Evolutionary conservation across 2,329 filamentous ascomycete species (phyloP).

Genomic region (Atkinsonella texensis): DNA sequence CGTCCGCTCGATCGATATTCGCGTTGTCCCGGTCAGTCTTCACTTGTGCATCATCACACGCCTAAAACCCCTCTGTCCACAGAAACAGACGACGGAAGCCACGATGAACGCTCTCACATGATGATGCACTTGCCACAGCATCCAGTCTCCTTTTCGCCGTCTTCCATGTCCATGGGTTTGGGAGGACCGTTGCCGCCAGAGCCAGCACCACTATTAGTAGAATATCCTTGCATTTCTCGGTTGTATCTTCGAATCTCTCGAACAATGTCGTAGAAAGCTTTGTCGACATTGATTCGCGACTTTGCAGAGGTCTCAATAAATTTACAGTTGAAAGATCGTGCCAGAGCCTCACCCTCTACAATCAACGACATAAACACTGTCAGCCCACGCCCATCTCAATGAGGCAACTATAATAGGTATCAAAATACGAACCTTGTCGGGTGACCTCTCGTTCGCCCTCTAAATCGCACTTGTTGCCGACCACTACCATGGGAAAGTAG

Average conservation of each 20-base stretch:
- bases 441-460: conserved; percentile 85
- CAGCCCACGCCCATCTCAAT: not conserved
- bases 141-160: conserved; percentile 53
- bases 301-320: conserved; percentile 99
- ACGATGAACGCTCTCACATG: conserved; percentile 49
- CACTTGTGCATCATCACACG: not conserved
- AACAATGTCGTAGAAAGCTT: conserved; percentile 96
- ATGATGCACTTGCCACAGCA: conserved; percentile 82
- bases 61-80: not conserved
- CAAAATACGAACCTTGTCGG: conserved; percentile 59
- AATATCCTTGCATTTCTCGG: conserved; percentile 90
- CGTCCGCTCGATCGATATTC: not conserved
- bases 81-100: not conserved
- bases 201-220: conserved; percentile 53
- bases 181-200: conserved; percentile 48
- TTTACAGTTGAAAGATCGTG: conserved; percentile 83
- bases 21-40: not conserved
- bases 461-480: conserved; percentile 98
- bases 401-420: not conserved
- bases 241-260: conserved; percentile 97
- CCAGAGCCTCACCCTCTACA: conserved; percentile 79
- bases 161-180: conserved; percentile 70
- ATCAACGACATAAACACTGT: conserved; percentile 2
- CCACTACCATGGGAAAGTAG: conserved; percentile 98
- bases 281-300: conserved; percentile 95